phyloP scores from a whole-genome alignment of 768 basidiomycete genomes.

The Cystobasidium tubakii region DNA sequence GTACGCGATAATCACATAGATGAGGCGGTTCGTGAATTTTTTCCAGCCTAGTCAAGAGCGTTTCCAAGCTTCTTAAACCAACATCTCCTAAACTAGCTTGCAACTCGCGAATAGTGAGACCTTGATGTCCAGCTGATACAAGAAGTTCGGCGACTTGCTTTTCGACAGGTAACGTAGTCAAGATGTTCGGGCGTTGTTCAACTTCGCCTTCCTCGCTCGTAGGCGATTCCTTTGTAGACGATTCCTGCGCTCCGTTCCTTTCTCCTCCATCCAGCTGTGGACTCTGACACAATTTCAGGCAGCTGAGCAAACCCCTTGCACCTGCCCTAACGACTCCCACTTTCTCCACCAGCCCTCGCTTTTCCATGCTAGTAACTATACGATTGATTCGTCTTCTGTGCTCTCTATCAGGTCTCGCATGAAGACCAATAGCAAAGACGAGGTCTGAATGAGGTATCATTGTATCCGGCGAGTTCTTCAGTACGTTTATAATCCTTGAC shows the following conservation, averaged over 20 bases:
- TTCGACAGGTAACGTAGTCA: constrained; percentile 61
- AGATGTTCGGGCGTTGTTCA: constrained; percentile 48
- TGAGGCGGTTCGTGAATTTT: constrained; percentile 63
- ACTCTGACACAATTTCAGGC: neutral
- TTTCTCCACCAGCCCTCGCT: constrained; percentile 68
- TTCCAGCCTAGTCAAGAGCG: constrained; percentile 62
- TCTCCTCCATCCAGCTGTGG: constrained; percentile 32
- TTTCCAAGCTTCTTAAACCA: constrained; percentile 73
- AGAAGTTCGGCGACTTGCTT: constrained; percentile 71
- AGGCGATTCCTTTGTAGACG: constrained; percentile 44
- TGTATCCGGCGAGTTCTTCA: constrained; percentile 64
- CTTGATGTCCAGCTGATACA: constrained; percentile 59
- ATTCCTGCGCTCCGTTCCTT: neutral
- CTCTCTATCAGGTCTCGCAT: constrained; percentile 59
- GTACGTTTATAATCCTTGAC: constrained; percentile 63
- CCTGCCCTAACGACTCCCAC: constrained; percentile 58
- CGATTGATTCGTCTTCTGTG: constrained; percentile 77
- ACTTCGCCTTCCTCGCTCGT: constrained; percentile 53
- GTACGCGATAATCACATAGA: constrained; percentile 65
- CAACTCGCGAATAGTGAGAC: constrained; percentile 43
- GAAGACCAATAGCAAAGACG: constrained; percentile 62
- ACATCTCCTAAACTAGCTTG: constrained; percentile 54
- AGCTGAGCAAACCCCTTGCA: neutral
- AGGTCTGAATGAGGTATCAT: constrained; percentile 71
- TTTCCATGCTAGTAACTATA: constrained; percentile 65